Conservation (phyloP, 805 yeast species). For the Yamadazyma laniorum region DNA sequence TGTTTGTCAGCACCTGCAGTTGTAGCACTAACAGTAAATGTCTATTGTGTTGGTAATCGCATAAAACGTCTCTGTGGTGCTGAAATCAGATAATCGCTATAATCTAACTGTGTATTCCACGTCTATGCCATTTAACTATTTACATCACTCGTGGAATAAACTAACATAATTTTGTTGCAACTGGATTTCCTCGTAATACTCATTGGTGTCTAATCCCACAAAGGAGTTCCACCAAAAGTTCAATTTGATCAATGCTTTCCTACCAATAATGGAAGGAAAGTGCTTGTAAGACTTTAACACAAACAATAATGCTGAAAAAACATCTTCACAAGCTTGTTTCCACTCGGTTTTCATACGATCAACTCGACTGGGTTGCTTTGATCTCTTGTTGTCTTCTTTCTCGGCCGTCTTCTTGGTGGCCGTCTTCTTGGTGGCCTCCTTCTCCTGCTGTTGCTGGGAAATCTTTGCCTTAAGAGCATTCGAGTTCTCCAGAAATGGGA, state of each 20-base stretch:
- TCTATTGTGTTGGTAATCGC: too few species aligned
- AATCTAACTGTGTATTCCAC: not conserved
- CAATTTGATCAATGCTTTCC: conserved; percentile 46
- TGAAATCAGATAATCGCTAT: too few species aligned
- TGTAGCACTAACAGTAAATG: too few species aligned
- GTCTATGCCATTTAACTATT: not conserved
- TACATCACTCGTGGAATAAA: conserved; percentile 11
- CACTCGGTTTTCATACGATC: conserved; percentile 32
- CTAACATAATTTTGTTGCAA: conserved; percentile 14
- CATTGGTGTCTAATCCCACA: conserved; percentile 45
- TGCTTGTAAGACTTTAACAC: conserved; percentile 63
- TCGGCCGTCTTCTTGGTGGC: conserved; percentile 12
- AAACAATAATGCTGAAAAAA: conserved; percentile 61
- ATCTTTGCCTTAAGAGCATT: conserved; percentile 12
- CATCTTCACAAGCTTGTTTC: conserved; percentile 48
- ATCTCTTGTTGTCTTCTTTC: not conserved
- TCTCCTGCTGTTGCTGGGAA: conserved; percentile 4
- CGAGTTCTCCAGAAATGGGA: conserved; percentile 30
- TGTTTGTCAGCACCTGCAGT: too few species aligned
- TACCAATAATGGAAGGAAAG: conserved; percentile 64
- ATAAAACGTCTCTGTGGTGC: too few species aligned
- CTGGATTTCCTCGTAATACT: conserved; percentile 15
- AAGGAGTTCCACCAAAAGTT: conserved; percentile 70
- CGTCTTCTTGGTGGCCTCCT: not conserved
- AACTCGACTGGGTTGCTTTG: conserved; percentile 18